A percentile compares a stretch with the other conserved stretches of the same genome.
These are phyloP conservation scores for Madurella mycetomatis DNA, from an alignment of 2,329 filamentous ascomycete species.

Conservation along the genomic window DNA sequence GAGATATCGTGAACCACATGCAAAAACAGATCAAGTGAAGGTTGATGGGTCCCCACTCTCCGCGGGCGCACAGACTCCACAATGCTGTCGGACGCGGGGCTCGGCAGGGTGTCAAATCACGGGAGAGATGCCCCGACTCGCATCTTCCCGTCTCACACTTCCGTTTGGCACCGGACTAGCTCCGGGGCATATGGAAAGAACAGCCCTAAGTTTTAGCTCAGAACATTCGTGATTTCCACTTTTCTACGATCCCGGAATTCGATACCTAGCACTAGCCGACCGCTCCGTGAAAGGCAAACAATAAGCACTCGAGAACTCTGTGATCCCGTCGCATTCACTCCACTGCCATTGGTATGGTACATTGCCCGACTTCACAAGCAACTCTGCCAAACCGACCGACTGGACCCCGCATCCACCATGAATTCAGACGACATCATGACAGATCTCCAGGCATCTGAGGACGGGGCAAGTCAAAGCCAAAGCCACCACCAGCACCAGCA, in stretches of 20 bases:
- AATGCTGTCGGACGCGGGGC: background rate
- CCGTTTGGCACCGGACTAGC: too few relatives aligned
- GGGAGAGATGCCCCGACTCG: too few relatives aligned
- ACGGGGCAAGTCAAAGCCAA: background rate
- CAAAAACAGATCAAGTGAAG: background rate
- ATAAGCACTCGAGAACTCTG: too few relatives aligned
- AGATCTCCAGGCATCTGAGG: slow-evolving; percentile 10
- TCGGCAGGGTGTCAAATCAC: background rate
- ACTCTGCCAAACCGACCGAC: background rate
- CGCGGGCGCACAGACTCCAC: background rate
- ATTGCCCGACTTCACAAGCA: background rate
- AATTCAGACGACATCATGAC: slow-evolving; percentile 26
- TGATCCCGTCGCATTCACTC: too few relatives aligned
- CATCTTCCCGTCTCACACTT: too few relatives aligned
- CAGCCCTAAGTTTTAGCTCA: too few relatives aligned
- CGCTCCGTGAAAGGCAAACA: too few relatives aligned
- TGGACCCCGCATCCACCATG: slow-evolving; percentile 1
- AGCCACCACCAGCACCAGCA: background rate
- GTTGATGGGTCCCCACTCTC: background rate
- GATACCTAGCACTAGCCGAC: too few relatives aligned
- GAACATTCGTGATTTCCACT: too few relatives aligned
- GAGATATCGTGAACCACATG: too few relatives aligned
- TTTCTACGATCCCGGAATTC: too few relatives aligned
- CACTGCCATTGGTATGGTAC: background rate
- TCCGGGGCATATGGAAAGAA: too few relatives aligned